Base-by-base conservation (phyloP, 179 eudicot genomes). In the Nepenthes alata region DNA sequence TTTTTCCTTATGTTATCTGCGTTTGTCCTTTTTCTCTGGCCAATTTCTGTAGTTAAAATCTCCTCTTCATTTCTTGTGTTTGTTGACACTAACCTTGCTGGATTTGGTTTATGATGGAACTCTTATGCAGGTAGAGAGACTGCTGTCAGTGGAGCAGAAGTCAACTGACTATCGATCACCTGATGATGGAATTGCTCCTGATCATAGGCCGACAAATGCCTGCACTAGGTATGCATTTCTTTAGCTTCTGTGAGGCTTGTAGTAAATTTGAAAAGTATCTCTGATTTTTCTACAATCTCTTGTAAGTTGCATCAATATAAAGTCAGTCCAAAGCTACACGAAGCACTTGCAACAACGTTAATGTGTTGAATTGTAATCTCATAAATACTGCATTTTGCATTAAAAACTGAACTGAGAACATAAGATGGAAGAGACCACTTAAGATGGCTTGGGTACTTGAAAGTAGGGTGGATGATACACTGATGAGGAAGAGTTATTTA, bases 91-190 rank as follows among this genome's bases (percentile, higher is more conserved):
- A 7, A 55, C 25, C 8, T 16, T 25, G 8, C 16, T 67, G 39
- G 49, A 14, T 41, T 55, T 62, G 53, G 61, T 58, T 47, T 25
- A 36, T 63, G 60, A 51, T 59, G 34, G 64, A 59, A 53, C 44
- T 13, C 55, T 44, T 68, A n/a, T 69, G 53, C 73, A 89, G 98
- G 98, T 82, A 38, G 98, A 93, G 75, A 82, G 97, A 25, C 69
- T 89, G 74, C 81, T 93, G 47, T 93, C 97, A 64, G 95, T 97
- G 62, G 95, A 89, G 72, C 98, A 93, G 69, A 93, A 93, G 76
- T 80, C 79, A 51, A 82, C 95, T 57, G 98, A 93, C 73, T 93
- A 83, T 70, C 76, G 84, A 57, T 83, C 98, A 47, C 96, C 96
- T 51, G 98, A 93, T 71, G 97, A 93, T 79, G 93, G 95, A 61